These are phyloP conservation scores for Russula sp. DNA, from an alignment of 768 basidiomycete species.

Conservation along the genomic window DNA sequence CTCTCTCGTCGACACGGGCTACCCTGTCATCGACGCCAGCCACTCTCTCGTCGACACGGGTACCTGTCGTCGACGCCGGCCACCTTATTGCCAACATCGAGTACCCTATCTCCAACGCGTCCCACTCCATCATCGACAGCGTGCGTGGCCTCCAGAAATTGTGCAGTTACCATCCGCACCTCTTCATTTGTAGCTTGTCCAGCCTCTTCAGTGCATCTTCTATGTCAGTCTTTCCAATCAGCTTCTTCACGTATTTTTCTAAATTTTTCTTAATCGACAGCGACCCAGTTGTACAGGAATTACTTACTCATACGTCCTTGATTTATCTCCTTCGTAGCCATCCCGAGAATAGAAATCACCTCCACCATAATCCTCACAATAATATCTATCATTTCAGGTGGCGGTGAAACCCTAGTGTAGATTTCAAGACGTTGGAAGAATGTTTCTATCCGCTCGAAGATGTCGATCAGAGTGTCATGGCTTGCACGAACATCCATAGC, in stretches of 20 bases:
- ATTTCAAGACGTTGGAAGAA: background rate
- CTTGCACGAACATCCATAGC: background rate
- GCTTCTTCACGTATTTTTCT: no score
- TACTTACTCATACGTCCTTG: background rate
- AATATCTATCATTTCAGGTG: background rate
- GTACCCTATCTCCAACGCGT: no score
- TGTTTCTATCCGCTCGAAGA: background rate
- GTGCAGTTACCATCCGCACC: background rate
- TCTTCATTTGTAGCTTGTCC: no score
- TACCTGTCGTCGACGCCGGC: no score
- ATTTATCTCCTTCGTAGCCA: background rate
- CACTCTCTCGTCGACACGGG: no score
- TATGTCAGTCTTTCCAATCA: no score
- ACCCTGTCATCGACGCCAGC: no score
- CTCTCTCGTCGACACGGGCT: no score
- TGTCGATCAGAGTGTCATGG: background rate
- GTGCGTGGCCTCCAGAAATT: background rate
- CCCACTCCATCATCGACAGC: background rate
- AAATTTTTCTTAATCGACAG: background rate
- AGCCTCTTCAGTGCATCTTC: no score
- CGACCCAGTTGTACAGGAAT: background rate
- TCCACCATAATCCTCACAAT: background rate
- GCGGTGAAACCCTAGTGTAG: background rate
- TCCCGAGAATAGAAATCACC: background rate
- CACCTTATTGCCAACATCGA: no score